Base-by-base conservation (phyloP, 345 rosid genomes). In the Streptanthus diversifolius region DNA sequence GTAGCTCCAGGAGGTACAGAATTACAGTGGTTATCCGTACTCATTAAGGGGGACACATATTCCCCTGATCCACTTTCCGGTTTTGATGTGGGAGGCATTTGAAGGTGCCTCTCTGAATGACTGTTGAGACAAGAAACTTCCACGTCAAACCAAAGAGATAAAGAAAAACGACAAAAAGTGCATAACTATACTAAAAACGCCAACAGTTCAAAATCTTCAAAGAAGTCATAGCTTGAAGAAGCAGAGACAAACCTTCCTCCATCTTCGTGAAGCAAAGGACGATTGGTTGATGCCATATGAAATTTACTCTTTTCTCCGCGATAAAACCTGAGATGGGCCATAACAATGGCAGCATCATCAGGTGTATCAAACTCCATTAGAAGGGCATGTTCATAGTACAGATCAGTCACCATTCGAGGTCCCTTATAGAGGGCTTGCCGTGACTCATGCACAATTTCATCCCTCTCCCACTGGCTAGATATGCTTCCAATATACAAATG, bases 361-460 rank as follows among this genome's bases (percentile, higher is more conserved):
- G 99, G 92, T 68, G 89, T 83, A 70, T 86, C 90, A 84, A 86
- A 95, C 85, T 91, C 99, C 96, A 95, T 81, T 41, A 95, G 65
- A 71, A 95, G 76, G 53, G 96, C 96, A 68, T 89, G 82, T 80
- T 91, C 99, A 78, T 75, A 86, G 81, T 76, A 73, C 69, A 91
- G 81, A 77, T 95, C 98, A 43, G 85, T 83, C 29, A 88, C 88
- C 87, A 80, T 84, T 69, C 86, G 83, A 39, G 98, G 96, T 37
- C 91, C 95, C 80, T 82, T 88, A 61, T 83, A 84, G 66, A 87
- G 71, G 66, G 83, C 95, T 82, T 91, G 91, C 83, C 89, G 84
- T 40, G 96, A 85, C 85, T 95, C 98, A 77, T 85, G 86, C 66
- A 95, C 79, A 66, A 86, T 80, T 68, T 91, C 96, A 67, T 95